A percentile compares a stretch with the other conserved stretches of the same genome.
Evolutionary conservation across 2,329 filamentous ascomycete genomes (phyloP).

Genomic region (Orbilia quercus): DNA sequence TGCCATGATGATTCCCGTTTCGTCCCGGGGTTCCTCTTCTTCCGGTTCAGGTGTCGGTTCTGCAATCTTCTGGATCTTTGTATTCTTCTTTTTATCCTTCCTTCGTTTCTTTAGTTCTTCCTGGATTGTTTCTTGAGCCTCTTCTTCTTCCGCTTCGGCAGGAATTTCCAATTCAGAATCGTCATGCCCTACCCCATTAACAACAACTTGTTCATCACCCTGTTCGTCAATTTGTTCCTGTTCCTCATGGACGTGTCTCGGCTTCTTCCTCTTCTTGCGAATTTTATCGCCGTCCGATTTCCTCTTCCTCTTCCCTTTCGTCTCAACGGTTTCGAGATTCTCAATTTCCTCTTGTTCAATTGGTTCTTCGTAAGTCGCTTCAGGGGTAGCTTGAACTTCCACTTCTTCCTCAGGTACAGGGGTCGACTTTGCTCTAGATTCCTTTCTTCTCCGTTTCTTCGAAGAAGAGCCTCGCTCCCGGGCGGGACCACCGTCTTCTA

Average conservation of each 20-base stretch:
- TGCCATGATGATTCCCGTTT: not conserved
- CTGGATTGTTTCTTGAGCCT: not conserved
- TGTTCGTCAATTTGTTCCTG: constrained; percentile 1
- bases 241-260: not conserved
- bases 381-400: constrained; percentile 26
- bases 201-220: not conserved
- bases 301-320: constrained; percentile 34
- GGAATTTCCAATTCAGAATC: not conserved
- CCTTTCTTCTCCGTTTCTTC: constrained; percentile 20
- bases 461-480: not conserved
- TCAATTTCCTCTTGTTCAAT: constrained; percentile 5
- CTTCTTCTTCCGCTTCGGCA: constrained; percentile 3
- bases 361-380: constrained; percentile 13
- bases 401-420: constrained; percentile 6
- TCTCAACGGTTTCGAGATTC: not conserved
- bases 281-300: constrained; percentile 2
- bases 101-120: constrained; percentile 19
- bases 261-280: constrained; percentile 14
- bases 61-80: not conserved
- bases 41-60: constrained; percentile 3
- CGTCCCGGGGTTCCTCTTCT: constrained; percentile 5
- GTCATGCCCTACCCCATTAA: not conserved
- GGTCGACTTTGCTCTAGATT: not conserved
- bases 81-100: constrained; percentile 13
- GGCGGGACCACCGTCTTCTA: not conserved